A percentile compares a stretch with the other conserved stretches of the same genome.
Conservation (phyloP, 176 grass and related monocot species). For the Tuctoria greenei region DNA sequence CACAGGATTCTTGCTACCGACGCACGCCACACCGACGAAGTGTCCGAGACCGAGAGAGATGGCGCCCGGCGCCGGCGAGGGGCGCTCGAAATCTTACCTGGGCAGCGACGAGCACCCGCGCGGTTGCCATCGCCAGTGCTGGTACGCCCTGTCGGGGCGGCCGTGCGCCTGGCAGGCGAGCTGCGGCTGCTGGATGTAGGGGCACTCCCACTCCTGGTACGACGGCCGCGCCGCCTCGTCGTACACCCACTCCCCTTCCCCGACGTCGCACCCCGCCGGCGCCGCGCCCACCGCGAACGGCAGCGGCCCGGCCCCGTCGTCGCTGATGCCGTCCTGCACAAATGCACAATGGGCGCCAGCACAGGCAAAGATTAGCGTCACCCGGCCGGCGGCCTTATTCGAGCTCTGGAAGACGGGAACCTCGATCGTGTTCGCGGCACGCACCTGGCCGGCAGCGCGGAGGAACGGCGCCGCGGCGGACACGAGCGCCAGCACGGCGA, state of each 20-base stretch:
- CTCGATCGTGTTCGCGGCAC: neutral
- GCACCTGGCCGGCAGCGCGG: conserved; percentile 42
- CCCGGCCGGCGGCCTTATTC: no score
- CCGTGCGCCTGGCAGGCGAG: conserved; percentile 81
- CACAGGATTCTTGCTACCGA: conserved; percentile 29
- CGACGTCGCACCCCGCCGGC: conserved; percentile 55
- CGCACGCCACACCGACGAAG: conserved; percentile 19
- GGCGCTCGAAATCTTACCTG: conserved; percentile 32
- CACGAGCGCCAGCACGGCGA: conserved; percentile 44
- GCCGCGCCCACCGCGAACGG: conserved; percentile 62
- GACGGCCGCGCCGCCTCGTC: conserved; percentile 63
- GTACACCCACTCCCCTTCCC: conserved; percentile 65
- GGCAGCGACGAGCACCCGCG: conserved; percentile 68
- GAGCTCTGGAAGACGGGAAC: no score
- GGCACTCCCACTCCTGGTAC: conserved; percentile 85
- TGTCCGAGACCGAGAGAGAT: neutral
- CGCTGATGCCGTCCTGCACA: conserved; percentile 8
- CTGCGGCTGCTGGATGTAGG: conserved; percentile 83
- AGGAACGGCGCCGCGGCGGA: conserved; percentile 10
- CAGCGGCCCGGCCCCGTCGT: conserved; percentile 22
- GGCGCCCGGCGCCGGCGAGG: neutral
- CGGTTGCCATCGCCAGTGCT: conserved; percentile 85
- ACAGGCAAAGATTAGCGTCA: neutral
- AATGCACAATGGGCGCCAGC: neutral
- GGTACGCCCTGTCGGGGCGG: conserved; percentile 71